Evolutionary conservation across 805 yeast genomes (phyloP).

Genomic region (Wickerhamomyces strasburgensis): DNA sequence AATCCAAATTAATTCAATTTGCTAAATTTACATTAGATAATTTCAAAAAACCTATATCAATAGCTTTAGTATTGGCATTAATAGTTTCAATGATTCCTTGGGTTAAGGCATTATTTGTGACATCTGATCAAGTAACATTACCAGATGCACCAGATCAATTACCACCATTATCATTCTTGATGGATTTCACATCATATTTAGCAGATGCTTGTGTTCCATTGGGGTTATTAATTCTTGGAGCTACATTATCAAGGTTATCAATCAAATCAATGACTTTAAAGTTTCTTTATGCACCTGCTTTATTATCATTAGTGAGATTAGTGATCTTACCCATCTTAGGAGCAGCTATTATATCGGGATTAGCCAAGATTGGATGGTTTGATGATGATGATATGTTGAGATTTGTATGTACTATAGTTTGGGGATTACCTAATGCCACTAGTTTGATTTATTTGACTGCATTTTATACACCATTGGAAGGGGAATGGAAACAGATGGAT

Average conservation of each 20-base stretch:
- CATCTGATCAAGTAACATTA: constrained; percentile 37
- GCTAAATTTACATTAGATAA: constrained; percentile 40
- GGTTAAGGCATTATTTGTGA: constrained; percentile 67
- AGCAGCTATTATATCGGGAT: constrained; percentile 53
- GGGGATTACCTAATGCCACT: constrained; percentile 88
- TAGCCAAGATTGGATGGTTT: constrained; percentile 65
- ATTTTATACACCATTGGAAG: constrained; percentile 58
- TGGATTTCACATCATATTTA: constrained; percentile 74
- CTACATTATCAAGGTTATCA: constrained; percentile 75
- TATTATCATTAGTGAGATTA: constrained; percentile 53
- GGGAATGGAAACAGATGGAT: constrained; percentile 11
- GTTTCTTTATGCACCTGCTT: constrained; percentile 44
- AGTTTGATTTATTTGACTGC: constrained; percentile 85
- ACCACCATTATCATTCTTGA: constrained; percentile 82
- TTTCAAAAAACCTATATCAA: constrained; percentile 67
- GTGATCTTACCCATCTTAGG: constrained; percentile 81
- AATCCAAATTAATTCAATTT: constrained; percentile 1
- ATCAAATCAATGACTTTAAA: constrained; percentile 40
- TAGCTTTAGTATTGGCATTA: constrained; percentile 62
- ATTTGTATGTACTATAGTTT: constrained; percentile 70
- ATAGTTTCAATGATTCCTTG: constrained; percentile 83
- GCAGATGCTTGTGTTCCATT: constrained; percentile 90
- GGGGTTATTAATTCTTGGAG: constrained; percentile 82
- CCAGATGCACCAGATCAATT: constrained; percentile 78
- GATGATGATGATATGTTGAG: constrained; percentile 48